Evolutionary conservation across 768 basidiomycete genomes (phyloP).

Genomic region (Candolleomyces eurysporus): DNA sequence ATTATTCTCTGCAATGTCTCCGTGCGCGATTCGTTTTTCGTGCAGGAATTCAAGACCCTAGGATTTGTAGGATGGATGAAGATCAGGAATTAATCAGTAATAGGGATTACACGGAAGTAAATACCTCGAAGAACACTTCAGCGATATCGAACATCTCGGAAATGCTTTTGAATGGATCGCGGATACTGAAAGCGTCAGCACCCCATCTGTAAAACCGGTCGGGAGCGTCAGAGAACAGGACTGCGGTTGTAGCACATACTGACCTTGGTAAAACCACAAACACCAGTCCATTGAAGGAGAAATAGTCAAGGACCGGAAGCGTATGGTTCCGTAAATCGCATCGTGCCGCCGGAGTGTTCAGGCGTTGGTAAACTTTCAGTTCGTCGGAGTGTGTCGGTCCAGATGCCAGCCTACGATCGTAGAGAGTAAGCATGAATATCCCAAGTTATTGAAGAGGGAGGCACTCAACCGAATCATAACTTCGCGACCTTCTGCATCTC

Average conservation of each 20-base stretch:
- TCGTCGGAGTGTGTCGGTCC: not conserved
- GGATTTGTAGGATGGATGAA: not conserved
- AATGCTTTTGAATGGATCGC: not conserved
- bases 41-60: slow-evolving; percentile 7
- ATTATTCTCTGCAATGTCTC: not conserved
- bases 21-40: slow-evolving; percentile 2
- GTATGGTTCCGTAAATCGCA: slow-evolving; percentile 14
- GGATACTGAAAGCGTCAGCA: not conserved
- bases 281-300: slow-evolving; percentile 6
- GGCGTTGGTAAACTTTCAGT: not conserved
- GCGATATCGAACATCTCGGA: not conserved
- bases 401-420: not conserved
- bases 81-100: not conserved
- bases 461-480: slow-evolving; percentile 14
- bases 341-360: slow-evolving; percentile 5
- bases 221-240: not conserved
- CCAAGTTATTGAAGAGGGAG: not conserved
- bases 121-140: slow-evolving; percentile 1
- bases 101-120: too few relatives aligned
- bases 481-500: slow-evolving; percentile 11
- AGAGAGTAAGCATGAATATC: not conserved
- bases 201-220: slow-evolving; percentile 8
- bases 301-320: slow-evolving; percentile 12
- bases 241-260: not conserved
- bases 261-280: slow-evolving; percentile 18